These are phyloP conservation scores for Aspergillus phoenicis DNA, from an alignment of 2,329 filamentous ascomycete species.

Conservation along the genomic window DNA sequence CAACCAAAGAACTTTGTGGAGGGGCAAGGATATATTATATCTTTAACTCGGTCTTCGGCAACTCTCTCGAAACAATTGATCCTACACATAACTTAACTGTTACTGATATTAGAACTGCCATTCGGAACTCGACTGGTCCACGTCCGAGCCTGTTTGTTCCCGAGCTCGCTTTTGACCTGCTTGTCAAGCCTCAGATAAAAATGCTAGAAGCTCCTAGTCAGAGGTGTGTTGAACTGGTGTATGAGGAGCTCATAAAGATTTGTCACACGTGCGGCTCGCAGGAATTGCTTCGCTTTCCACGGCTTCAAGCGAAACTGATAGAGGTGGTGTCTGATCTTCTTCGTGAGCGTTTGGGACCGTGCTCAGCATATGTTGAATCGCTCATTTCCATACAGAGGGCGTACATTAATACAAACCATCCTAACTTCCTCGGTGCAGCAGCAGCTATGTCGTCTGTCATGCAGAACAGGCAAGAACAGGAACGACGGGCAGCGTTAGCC, in stretches of 20 bases:
- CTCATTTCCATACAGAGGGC: constrained; percentile 95
- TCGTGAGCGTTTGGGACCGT: constrained; percentile 85
- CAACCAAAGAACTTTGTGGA: constrained; percentile 94
- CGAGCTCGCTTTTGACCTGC: constrained; percentile 93
- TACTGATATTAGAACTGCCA: constrained; percentile 92
- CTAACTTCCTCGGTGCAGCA: constrained; percentile 94
- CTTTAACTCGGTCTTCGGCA: constrained; percentile 98
- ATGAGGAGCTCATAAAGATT: constrained; percentile 98
- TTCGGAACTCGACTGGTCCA: constrained; percentile 95
- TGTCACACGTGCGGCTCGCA: constrained; percentile 97
- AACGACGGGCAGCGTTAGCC: constrained; percentile 75
- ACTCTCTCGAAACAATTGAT: constrained; percentile 92
- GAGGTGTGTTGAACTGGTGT: constrained; percentile 94
- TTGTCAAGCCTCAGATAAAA: constrained; percentile 99
- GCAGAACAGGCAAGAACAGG: constrained; percentile 88
- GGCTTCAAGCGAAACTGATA: constrained; percentile 93
- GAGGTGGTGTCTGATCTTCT: constrained; percentile 96
- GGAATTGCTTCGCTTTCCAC: constrained; percentile 86
- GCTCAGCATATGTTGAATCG: constrained; percentile 90
- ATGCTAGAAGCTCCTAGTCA: constrained; percentile 92
- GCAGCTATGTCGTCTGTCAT: constrained; percentile 98
- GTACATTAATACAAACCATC: constrained; percentile 99
- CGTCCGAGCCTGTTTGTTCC: constrained; percentile 95
- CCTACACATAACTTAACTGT: constrained; percentile 94
- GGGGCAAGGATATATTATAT: constrained; percentile 98